A percentile compares a stretch with the other conserved stretches of the same genome.
Evolutionary conservation across 179 eudicot species (phyloP).

Genomic region (Nepenthes alata): DNA sequence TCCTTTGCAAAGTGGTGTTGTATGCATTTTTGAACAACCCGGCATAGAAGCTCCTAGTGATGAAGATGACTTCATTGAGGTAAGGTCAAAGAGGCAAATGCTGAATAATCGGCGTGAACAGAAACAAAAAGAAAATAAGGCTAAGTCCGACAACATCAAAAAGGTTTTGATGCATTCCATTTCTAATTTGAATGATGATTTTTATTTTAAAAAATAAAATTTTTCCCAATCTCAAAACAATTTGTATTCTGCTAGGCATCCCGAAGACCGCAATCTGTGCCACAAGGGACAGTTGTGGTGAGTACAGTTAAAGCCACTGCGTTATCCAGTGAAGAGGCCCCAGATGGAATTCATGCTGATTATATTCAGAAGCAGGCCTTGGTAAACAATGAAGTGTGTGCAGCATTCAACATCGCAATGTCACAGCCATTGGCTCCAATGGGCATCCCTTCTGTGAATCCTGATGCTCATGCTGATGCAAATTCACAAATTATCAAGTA

Average conservation of each 20-base stretch:
- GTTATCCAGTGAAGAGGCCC: slow-evolving; percentile 23
- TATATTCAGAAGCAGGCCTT: slow-evolving; percentile 26
- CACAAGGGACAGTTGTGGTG: slow-evolving; percentile 25
- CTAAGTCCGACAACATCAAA: slow-evolving; percentile 44
- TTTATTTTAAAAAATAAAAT: background rate
- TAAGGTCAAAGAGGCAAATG: slow-evolving; percentile 98
- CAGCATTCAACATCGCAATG: slow-evolving; percentile 20
- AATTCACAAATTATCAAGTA: slow-evolving; percentile 46
- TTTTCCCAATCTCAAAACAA: background rate
- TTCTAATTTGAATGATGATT: slow-evolving; percentile 5
- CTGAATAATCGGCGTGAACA: slow-evolving; percentile 95
- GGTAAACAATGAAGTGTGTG: slow-evolving; percentile 28
- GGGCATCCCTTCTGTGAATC: slow-evolving; percentile 48
- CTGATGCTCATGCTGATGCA: slow-evolving; percentile 37
- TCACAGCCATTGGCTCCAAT: slow-evolving; percentile 58
- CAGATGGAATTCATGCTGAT: slow-evolving; percentile 20
- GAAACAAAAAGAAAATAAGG: slow-evolving; percentile 85
- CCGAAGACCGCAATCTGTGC: slow-evolving; percentile 37
- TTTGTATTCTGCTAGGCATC: slow-evolving; percentile 27
- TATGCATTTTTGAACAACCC: slow-evolving; percentile 69
- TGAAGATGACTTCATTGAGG: slow-evolving; percentile 95
- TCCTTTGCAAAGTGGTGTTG: slow-evolving; percentile 91
- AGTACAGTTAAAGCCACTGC: slow-evolving; percentile 23
- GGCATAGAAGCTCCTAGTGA: slow-evolving; percentile 95
- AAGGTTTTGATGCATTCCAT: slow-evolving; percentile 32